phyloP scores from a whole-genome alignment of 1,139 yeast genomes.

The Yamadazyma kanchanaburiensis region DNA sequence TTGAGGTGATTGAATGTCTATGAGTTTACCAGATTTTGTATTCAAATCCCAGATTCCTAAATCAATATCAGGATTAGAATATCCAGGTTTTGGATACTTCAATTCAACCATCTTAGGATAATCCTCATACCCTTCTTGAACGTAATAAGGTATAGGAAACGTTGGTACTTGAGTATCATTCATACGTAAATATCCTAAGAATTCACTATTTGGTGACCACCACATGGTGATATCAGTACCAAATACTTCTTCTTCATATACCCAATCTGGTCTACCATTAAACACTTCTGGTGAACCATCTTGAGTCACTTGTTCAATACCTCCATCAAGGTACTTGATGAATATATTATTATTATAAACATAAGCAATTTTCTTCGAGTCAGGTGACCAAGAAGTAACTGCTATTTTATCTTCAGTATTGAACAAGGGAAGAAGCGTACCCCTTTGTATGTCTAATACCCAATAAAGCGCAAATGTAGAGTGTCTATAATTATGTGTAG shows the following conservation, averaged over 20 bases:
- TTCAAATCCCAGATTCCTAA: slow-evolving; percentile 32
- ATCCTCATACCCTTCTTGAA: slow-evolving; percentile 41
- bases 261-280: slow-evolving; percentile 63
- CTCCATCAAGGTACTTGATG: slow-evolving; percentile 19
- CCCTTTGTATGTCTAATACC: slow-evolving; percentile 33
- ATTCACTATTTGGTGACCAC: slow-evolving; percentile 58
- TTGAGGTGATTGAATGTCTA: slow-evolving; percentile 20
- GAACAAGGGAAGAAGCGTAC: slow-evolving; percentile 25
- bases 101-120: slow-evolving; percentile 38
- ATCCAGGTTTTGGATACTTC: slow-evolving; percentile 48
- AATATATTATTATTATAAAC: slow-evolving; percentile 65
- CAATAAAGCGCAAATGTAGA: slow-evolving; percentile 69
- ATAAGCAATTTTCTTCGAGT: slow-evolving; percentile 62
- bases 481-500: slow-evolving; percentile 66
- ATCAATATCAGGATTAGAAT: slow-evolving; percentile 40
- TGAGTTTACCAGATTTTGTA: slow-evolving; percentile 10
- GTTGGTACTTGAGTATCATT: slow-evolving; percentile 54
- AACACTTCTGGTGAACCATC: slow-evolving; percentile 51
- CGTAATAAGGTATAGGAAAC: slow-evolving; percentile 52
- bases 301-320: slow-evolving; percentile 35
- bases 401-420: slow-evolving; percentile 26
- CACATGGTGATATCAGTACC: slow-evolving; percentile 49
- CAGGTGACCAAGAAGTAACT: slow-evolving; percentile 76
- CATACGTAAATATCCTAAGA: slow-evolving; percentile 44
- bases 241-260: slow-evolving; percentile 59